Evolutionary conservation across 2,329 filamentous ascomycete genomes (phyloP).

Genomic region (Knoxdaviesia capensis): DNA sequence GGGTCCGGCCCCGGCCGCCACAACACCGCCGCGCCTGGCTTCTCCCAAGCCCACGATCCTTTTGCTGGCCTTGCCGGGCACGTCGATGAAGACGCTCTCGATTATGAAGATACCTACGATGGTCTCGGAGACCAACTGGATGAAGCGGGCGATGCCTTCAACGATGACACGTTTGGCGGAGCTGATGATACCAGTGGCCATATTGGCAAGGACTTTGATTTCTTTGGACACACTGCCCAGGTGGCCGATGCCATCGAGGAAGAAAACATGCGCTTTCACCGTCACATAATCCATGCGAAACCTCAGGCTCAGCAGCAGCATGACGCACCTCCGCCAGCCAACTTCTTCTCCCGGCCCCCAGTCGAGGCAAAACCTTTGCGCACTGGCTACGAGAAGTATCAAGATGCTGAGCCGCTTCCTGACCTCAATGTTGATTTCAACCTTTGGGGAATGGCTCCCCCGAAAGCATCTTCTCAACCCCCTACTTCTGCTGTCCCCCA

Average conservation of each 20-base stretch:
- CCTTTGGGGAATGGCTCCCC: slow-evolving; percentile 64
- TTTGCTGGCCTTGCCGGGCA: slow-evolving; percentile 61
- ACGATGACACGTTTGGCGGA: slow-evolving; percentile 77
- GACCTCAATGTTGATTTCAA: slow-evolving; percentile 85
- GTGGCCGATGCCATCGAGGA: slow-evolving; percentile 74
- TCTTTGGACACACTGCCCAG: slow-evolving; percentile 81
- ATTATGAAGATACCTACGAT: slow-evolving; percentile 97
- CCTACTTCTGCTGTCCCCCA: slow-evolving; percentile 11
- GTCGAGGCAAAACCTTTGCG: slow-evolving; percentile 35
- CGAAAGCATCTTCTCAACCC: slow-evolving; percentile 18
- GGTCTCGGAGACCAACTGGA: slow-evolving; percentile 79
- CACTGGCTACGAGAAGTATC: slow-evolving; percentile 83
- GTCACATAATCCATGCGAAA: slow-evolving; percentile 30
- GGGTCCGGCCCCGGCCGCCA: slow-evolving; percentile 61
- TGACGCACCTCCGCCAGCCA: slow-evolving; percentile 5
- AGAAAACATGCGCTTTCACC: slow-evolving; percentile 68
- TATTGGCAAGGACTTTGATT: slow-evolving; percentile 89
- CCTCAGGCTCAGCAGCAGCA: slow-evolving; percentile 8
- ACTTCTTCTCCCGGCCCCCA: too few species aligned
- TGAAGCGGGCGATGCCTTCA: slow-evolving; percentile 84
- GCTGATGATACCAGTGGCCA: slow-evolving; percentile 21
- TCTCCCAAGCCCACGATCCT: slow-evolving; percentile 66
- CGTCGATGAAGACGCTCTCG: slow-evolving; percentile 35
- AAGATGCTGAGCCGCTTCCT: slow-evolving; percentile 63
- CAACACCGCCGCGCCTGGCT: slow-evolving; percentile 52